These are phyloP conservation scores for Chimonanthus salicifolius DNA, from an alignment of 164 flowering plant species.

Conservation along the genomic window DNA sequence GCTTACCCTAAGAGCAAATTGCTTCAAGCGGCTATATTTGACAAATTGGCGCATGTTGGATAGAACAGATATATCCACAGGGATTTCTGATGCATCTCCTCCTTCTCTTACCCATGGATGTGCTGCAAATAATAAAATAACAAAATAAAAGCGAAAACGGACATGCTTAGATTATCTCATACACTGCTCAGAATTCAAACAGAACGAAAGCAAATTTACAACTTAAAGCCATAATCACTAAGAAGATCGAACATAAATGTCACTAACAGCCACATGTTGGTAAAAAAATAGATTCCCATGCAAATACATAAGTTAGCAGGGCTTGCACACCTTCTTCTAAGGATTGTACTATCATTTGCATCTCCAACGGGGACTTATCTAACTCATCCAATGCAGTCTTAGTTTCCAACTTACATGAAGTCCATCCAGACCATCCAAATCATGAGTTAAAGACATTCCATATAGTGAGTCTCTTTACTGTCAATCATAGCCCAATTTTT, in stretches of 20 bases:
- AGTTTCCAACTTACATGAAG: background rate
- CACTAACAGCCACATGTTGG: background rate
- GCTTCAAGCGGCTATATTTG: slow-evolving; percentile 89
- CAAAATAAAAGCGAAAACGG: background rate
- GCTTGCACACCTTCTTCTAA: background rate
- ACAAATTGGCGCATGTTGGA: slow-evolving; percentile 91
- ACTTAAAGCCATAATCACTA: background rate
- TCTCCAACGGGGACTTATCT: background rate
- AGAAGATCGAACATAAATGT: background rate
- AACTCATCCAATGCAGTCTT: background rate
- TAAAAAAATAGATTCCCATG: background rate
- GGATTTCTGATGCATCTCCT: slow-evolving; percentile 93
- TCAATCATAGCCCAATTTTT: too few relatives aligned
- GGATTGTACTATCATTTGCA: background rate
- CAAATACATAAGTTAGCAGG: background rate
- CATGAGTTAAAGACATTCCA: too few relatives aligned
- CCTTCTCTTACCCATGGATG: slow-evolving; percentile 99
- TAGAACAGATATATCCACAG: slow-evolving; percentile 89
- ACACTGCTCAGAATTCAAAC: background rate
- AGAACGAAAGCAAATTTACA: background rate
- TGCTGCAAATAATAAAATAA: slow-evolving; percentile 44
- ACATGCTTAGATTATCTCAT: background rate
- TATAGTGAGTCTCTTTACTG: too few relatives aligned
- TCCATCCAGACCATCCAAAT: background rate
- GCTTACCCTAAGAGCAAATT: slow-evolving; percentile 88